Evolutionary conservation across 2,329 filamentous ascomycete genomes (phyloP).

Genomic region (Metarhizium sp.): DNA sequence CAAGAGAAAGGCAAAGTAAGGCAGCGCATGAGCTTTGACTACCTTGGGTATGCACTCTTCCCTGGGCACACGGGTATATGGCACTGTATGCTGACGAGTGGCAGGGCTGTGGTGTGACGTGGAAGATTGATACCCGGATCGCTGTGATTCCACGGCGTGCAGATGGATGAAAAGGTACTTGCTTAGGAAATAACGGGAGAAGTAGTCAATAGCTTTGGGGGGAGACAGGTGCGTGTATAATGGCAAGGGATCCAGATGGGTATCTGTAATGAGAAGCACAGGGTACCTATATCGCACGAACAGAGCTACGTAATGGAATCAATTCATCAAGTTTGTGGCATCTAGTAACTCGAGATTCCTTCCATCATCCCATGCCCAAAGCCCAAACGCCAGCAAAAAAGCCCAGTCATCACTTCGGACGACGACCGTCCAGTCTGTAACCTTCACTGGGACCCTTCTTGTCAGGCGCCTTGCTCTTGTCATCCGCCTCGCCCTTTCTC

Average conservation of each 20-base stretch:
- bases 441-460: constrained; percentile 37
- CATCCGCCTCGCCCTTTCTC: constrained; percentile 52
- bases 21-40: no score
- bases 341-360: background rate
- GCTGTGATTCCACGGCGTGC: no score
- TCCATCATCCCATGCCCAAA: background rate
- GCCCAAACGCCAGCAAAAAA: constrained; percentile 14
- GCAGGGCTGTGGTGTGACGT: no score
- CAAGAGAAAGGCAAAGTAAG: background rate
- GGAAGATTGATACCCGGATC: no score
- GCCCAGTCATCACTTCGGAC: constrained; percentile 12
- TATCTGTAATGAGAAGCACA: background rate
- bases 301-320: background rate
- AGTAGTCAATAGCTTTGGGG: no score
- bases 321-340: background rate
- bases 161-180: no score
- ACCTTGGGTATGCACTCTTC: no score
- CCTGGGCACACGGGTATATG: no score
- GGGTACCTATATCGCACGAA: background rate
- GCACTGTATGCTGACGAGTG: no score
- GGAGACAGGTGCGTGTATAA: no score
- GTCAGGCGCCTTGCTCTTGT: constrained; percentile 35
- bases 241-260: background rate
- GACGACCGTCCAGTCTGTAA: constrained; percentile 34
- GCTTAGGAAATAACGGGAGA: no score